Base-by-base conservation (phyloP, 2,329 filamentous ascomycete genomes). In the Achaetomium macrosporum region DNA sequence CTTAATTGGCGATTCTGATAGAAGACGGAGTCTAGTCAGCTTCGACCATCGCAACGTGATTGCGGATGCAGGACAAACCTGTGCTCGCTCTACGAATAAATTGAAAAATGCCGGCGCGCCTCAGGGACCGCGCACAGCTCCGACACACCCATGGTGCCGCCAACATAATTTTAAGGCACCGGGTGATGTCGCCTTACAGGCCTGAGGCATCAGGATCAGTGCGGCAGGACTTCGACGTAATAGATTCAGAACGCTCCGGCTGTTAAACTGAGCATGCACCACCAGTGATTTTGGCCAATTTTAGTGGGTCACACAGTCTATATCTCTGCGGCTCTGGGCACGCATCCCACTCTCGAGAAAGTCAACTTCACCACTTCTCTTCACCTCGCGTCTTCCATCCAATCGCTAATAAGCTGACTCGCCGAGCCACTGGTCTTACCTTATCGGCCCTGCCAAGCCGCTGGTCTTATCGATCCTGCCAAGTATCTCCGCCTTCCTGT, bases 61-160 rank as follows among this genome's bases (percentile, higher is more conserved):
- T 30, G 17, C 25, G 29, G 11, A 30, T 37, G 17, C 40, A 29
- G 59, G 64, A 20, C 31, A 55, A 65, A 77, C 75, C 67, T 59
- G 72, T 74, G 62, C 75, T 78, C 64, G 70, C 69, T 60, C 68
- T 69, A 35, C 74, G 71, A 41, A 72, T 36, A 49, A 71, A 67
- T 43, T 63, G 65, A 29, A 56, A 57, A 42, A 57, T 42, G 65
- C 65, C 55, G 64, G 64, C 54, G 64, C 54, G 57, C 68, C 55
- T 56, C 49, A 63, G 46, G 35, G 68, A 67, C 52, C 68, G 70
- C 59, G 73, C 64, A 65, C 76, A 81, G 66, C 70, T 70, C 62
- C 74, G 73, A 66, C 75, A 80, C 59, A 78, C 70, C 76, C 76
- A 79, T 71, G 73, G 73, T 65, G 72, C 68, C 61, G 65, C 61